Base-by-base conservation (phyloP, 2,329 filamentous ascomycete species). In the Talaromyces atroroseus region DNA sequence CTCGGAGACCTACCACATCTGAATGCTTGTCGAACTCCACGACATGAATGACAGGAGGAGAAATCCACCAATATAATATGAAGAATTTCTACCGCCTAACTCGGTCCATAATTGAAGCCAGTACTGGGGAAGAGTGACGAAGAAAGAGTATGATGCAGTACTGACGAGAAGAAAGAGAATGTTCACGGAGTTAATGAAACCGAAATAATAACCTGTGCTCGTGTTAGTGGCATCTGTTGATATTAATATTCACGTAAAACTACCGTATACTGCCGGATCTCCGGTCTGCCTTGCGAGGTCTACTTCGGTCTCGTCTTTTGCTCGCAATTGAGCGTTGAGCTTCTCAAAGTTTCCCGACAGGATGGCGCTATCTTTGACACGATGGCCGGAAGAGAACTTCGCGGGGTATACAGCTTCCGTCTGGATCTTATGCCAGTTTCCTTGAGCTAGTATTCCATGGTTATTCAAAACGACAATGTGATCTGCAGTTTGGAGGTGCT, bases 101-200 rank as follows among this genome's bases (percentile, higher is more conserved):
- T 56, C 49, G 23, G 54, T 56, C 54, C 54, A 56, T 11, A 51
- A 23, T 10, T 21, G 48, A 29, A 56, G 49, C 54, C 48, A 51
- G 49, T 56, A 56, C n/a, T 51, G 54, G 5, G 54, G 49, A 12
- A 45, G 16, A 14, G 32, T 52, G 11, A 56, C 40, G 38, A 51
- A 56, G 23, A 56, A 56, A 7, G 54, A 46, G 44, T 56, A 56
- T 16, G 23, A 21, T 1, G 44, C 34, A 6, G 54, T 56, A 26
- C n/a, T 21, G 12, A 20, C 8, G 24, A 48, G 11, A 14, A 56
- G 18, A 11, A 52, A 5, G 10, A 34, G n/a, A 18, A 56, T 12
- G 16, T 40, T 52, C 5, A 1, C 20, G 6, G 6, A 18, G 26
- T 40, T 49, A 48, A 56, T 40, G 32, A 47, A 52, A 23, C 42